phyloP scores from a whole-genome alignment of 805 yeast genomes.

The Brettanomyces bruxellensis region DNA sequence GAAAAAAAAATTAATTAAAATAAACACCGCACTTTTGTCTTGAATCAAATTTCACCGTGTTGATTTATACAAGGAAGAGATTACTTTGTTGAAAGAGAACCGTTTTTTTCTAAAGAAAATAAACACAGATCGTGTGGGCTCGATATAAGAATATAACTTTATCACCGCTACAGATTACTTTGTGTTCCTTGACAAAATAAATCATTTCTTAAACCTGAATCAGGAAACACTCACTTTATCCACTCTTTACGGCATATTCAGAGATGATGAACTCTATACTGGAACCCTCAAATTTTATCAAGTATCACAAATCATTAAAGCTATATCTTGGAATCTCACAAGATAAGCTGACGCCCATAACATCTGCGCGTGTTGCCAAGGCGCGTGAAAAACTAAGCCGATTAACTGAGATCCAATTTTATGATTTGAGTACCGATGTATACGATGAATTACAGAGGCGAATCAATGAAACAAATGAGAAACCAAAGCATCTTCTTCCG shows the following conservation, averaged over 20 bases:
- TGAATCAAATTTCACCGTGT: no score
- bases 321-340: conserved; percentile 43
- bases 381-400: conserved; percentile 82
- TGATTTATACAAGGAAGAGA: no score
- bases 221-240: no score
- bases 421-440: conserved; percentile 88
- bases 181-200: no score
- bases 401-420: conserved; percentile 73
- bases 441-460: conserved; percentile 87
- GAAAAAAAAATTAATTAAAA: no score
- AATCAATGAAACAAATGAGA: conserved; percentile 40
- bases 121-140: no score
- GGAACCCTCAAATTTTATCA: conserved; percentile 2
- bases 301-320: conserved; percentile 39
- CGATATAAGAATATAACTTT: no score
- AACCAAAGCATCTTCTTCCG: conserved; percentile 65
- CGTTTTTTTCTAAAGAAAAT: no score
- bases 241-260: background rate
- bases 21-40: no score
- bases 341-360: conserved; percentile 33
- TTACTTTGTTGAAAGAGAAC: no score
- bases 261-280: background rate
- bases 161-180: no score
- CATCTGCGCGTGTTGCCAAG: conserved; percentile 57
- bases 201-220: no score